Percentiles rank a stretch among this genome's conserved stretches.
Conservation (phyloP, 2,329 filamentous ascomycete genomes). For the Epichloe gansuensis region DNA sequence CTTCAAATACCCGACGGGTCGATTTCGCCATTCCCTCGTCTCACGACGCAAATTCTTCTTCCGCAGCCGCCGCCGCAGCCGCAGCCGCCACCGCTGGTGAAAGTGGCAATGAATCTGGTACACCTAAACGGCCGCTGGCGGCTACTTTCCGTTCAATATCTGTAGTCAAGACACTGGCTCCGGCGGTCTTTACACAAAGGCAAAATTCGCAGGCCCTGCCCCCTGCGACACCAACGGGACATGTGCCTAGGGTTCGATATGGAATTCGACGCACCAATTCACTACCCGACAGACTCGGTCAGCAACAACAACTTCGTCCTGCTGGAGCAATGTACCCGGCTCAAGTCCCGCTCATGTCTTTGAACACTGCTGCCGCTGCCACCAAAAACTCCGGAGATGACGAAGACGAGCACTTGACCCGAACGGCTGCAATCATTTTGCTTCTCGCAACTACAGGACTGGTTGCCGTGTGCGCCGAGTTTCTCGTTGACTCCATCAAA, state of each 20-base stretch:
- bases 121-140: conserved; percentile 33
- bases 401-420: conserved; percentile 36
- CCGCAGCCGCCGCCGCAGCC: conserved; percentile 14
- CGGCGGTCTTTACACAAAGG: conserved; percentile 52
- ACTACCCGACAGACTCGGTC: conserved; percentile 54
- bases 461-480: conserved; percentile 57
- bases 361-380: conserved; percentile 18
- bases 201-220: conserved; percentile 14
- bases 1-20: conserved; percentile 35
- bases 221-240: conserved; percentile 24
- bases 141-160: conserved; percentile 44
- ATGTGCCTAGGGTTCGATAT: conserved; percentile 44
- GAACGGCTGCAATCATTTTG: conserved; percentile 44
- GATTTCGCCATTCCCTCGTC: conserved; percentile 37
- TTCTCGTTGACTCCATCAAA: conserved; percentile 55
- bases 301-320: conserved; percentile 26
- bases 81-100: conserved; percentile 15
- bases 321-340: conserved; percentile 38
- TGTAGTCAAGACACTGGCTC: conserved; percentile 51
- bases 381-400: conserved; percentile 18
- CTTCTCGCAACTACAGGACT: conserved; percentile 51
- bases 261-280: conserved; percentile 64
- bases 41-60: conserved; percentile 11
- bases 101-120: conserved; percentile 11
- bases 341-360: conserved; percentile 27